These are phyloP conservation scores for Blastobotrys terrestris DNA, from an alignment of 805 yeast species.

Conservation along the genomic window DNA sequence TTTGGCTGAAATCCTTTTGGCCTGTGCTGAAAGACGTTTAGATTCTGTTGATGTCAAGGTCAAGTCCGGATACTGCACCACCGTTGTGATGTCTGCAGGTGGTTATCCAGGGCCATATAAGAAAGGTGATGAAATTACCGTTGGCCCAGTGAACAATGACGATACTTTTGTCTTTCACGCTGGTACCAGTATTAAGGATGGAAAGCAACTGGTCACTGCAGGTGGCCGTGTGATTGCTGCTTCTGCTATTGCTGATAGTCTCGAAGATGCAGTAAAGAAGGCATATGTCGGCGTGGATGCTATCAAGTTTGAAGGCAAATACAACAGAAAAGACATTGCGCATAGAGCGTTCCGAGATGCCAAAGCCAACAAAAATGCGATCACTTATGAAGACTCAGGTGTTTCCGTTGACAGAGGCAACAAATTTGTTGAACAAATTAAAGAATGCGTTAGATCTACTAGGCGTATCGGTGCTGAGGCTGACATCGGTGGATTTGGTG, in stretches of 20 bases:
- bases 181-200: slow-evolving; percentile 65
- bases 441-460: slow-evolving; percentile 84
- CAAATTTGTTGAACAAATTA: slow-evolving; percentile 80
- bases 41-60: slow-evolving; percentile 63
- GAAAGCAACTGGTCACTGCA: slow-evolving; percentile 65
- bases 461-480: slow-evolving; percentile 95
- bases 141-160: slow-evolving; percentile 40
- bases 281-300: slow-evolving; percentile 83
- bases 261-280: slow-evolving; percentile 73
- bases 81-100: slow-evolving; percentile 94
- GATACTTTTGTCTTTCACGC: slow-evolving; percentile 88
- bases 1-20: slow-evolving; percentile 84
- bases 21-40: slow-evolving; percentile 89
- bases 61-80: slow-evolving; percentile 64
- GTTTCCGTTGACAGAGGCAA: slow-evolving; percentile 97
- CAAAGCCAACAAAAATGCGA: slow-evolving; percentile 26
- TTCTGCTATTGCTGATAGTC: slow-evolving; percentile 71
- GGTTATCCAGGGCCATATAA: slow-evolving; percentile 89
- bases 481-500: slow-evolving; percentile 98
- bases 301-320: slow-evolving; percentile 66
- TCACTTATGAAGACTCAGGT: slow-evolving; percentile 94
- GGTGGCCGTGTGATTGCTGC: slow-evolving; percentile 98
- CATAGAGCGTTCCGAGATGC: slow-evolving; percentile 81
- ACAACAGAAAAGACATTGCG: slow-evolving; percentile 90
- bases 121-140: slow-evolving; percentile 79